Conservation (phyloP, 192 early-diverging fungal genomes). For the Umbelopsis vinacea region DNA sequence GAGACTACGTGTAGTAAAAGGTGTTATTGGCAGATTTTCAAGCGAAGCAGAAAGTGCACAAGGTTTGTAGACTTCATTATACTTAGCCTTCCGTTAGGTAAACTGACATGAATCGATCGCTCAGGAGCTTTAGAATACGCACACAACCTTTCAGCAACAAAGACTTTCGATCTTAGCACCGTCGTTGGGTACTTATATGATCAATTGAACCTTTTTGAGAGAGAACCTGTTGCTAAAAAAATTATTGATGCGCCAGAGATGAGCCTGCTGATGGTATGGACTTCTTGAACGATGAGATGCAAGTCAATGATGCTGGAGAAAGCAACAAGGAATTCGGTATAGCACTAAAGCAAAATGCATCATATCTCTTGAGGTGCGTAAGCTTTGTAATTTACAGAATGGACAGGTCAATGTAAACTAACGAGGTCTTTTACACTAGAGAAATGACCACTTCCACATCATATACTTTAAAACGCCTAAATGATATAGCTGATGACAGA, state of each 20-base stretch:
- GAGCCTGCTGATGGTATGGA: background rate
- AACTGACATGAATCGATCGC: background rate
- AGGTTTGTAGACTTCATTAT: background rate
- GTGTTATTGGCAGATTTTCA: background rate
- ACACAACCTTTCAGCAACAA: conserved; percentile 14
- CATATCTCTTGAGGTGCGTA: background rate
- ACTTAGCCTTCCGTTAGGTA: background rate
- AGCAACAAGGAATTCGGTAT: conserved; percentile 10
- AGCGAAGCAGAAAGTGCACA: conserved; percentile 6
- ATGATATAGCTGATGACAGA: conserved; percentile 1
- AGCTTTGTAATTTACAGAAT: background rate
- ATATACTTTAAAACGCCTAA: background rate
- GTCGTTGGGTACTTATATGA: background rate
- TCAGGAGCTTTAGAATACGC: conserved; percentile 12
- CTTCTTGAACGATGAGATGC: conserved; percentile 9
- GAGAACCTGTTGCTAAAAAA: background rate
- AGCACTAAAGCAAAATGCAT: conserved; percentile 1
- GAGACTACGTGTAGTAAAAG: background rate
- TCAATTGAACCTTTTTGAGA: background rate
- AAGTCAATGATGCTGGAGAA: background rate
- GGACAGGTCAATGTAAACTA: background rate
- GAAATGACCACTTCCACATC: conserved; percentile 2
- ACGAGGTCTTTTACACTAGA: background rate
- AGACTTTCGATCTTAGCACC: conserved; percentile 1
- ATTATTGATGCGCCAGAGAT: background rate